A percentile compares a stretch with the other conserved stretches of the same genome.
Conservation (phyloP, 306 rosid genomes). For the Sesbania bispinosa region DNA sequence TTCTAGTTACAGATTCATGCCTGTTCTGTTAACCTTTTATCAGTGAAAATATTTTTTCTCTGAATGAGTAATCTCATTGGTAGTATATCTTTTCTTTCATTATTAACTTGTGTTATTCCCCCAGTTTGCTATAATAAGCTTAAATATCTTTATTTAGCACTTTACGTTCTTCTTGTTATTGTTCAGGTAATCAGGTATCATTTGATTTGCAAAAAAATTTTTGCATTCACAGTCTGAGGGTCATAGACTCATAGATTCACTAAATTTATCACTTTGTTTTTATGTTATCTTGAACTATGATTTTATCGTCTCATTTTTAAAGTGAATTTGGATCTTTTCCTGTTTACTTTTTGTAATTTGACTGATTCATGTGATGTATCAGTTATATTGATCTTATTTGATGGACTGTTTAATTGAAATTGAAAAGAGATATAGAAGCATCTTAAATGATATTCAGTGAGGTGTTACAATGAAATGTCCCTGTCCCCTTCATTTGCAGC, state of each 20-base stretch:
- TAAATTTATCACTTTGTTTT: not conserved
- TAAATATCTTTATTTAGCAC: not conserved
- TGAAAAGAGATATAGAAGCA: not conserved
- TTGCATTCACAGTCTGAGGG: not conserved
- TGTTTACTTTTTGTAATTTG: not conserved
- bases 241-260: not conserved
- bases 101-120: not conserved
- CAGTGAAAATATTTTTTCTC: not conserved
- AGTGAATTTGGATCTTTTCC: not conserved
- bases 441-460: not conserved
- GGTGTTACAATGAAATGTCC: not conserved
- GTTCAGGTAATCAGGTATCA: not conserved
- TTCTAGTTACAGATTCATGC: not conserved
- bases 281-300: not conserved
- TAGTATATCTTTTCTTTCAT: not conserved
- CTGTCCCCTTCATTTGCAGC: conserved; percentile 44
- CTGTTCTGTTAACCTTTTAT: not conserved
- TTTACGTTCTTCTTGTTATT: not conserved
- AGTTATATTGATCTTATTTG: not conserved
- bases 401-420: not conserved
- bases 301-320: not conserved
- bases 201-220: not conserved
- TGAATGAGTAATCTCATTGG: not conserved
- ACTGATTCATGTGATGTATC: not conserved
- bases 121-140: not conserved